Evolutionary conservation across 768 basidiomycete genomes (phyloP).

Genomic region (Ramaria rubella): DNA sequence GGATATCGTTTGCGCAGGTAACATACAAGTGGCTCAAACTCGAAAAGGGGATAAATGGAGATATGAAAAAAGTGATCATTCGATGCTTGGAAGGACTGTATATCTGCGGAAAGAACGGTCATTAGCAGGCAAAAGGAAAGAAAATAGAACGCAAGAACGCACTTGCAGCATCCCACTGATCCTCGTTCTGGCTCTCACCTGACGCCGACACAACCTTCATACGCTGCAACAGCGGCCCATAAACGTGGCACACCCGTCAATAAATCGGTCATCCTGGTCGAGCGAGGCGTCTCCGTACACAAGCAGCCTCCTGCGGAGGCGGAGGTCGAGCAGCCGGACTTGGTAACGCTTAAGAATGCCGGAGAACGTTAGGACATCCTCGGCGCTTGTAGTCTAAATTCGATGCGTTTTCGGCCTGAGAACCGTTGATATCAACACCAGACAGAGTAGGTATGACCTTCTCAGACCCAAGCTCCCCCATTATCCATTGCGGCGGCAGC

Average conservation of each 20-base stretch:
- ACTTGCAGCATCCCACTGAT: constrained; percentile 99
- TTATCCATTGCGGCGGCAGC: constrained; percentile 2
- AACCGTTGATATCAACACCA: constrained; percentile 66
- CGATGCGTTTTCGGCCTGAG: constrained; percentile 63
- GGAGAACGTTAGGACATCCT: too few species aligned
- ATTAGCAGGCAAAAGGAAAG: background rate
- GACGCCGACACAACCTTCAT: constrained; percentile 89
- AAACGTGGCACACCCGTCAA: constrained; percentile 72
- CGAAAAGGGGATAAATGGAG: too few species aligned
- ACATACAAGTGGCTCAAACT: too few species aligned
- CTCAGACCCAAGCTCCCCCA: constrained; percentile 58
- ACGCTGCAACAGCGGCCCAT: constrained; percentile 69
- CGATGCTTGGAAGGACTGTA: too few species aligned
- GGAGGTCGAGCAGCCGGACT: too few species aligned
- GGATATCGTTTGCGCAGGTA: too few species aligned
- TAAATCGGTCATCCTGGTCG: too few species aligned
- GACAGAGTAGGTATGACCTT: constrained; percentile 61
- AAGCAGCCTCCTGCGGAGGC: too few species aligned
- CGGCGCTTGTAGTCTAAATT: constrained; percentile 85
- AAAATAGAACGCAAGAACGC: constrained; percentile 29
- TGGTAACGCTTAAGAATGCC: too few species aligned
- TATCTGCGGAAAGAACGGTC: constrained; percentile 44
- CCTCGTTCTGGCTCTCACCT: constrained; percentile 84
- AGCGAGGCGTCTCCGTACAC: too few species aligned
- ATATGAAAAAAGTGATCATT: too few species aligned